Base-by-base conservation (phyloP, 176 grass and related monocot genomes). In the Oryza glaberrima region DNA sequence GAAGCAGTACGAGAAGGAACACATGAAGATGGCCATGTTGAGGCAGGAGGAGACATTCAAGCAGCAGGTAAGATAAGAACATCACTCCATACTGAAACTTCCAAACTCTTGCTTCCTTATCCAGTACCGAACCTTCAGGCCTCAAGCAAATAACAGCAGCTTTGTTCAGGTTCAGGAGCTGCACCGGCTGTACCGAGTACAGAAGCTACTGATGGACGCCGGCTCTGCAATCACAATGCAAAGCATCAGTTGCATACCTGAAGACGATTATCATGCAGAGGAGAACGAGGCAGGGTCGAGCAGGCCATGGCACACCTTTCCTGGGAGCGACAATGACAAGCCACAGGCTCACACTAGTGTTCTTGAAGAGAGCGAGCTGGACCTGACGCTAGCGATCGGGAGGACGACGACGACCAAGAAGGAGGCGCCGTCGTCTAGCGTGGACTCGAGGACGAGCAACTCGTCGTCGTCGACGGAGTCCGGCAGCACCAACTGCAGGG, bases 1-100 rank as follows among this genome's bases (percentile, higher is more conserved):
- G 84, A 86, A 79, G 70, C 78, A 88, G 38, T 70, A 70, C 26
- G 84, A 90, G 58, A 93, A 87, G 70, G 81, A 93, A 17, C 79
- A 78, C 82, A 87, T 90, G 88, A 93, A 90, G 88, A 82, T 78
- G 79, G 81, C 91, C 81, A 87, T 93, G 81, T 65, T 90, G 40
- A 90, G 79, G 43, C 91, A 93, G 70, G 91, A 90, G 70, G 81
- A 85, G 72, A 79, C 78, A 11, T 93, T 93, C 61, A 93, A 67
- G 46, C 67, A 78, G 25, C 91, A 93, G 88, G 91, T 83, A 43
- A 41, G 54, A 44, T 52, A 54, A 30, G 6, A 17, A 17, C 4
- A 60, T 0, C 17, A n/a, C 5, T 60, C 2, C 6, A 60, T n/a
- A n/a, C 56, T 23, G 6, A 61, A 61, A 22, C 58, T 6, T 40